Percentiles rank a stretch among this genome's conserved stretches.
These are phyloP conservation scores for Blastobotrys serpentis DNA, from an alignment of 1,139 yeast genomes.

Conservation along the genomic window DNA sequence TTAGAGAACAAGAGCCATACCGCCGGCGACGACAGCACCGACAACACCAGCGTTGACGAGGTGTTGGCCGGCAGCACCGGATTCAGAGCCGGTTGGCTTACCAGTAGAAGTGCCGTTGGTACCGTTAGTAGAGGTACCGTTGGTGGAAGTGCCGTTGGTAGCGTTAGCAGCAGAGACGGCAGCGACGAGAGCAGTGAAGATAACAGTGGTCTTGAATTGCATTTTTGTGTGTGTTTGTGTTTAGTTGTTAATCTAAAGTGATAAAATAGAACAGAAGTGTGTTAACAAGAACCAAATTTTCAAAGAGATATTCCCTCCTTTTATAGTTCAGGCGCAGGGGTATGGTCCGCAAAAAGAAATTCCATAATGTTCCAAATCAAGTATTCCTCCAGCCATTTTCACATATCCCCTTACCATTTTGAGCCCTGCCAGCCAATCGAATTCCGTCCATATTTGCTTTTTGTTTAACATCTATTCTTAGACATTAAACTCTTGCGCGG, in stretches of 20 bases:
- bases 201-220: slow-evolving; percentile 60
- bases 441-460: background rate
- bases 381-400: slow-evolving; percentile 3
- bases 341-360: slow-evolving; percentile 4
- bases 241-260: background rate
- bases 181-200: slow-evolving; percentile 47
- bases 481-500: background rate
- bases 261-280: slow-evolving; percentile 15
- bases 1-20: slow-evolving; percentile 67
- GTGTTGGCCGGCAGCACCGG: slow-evolving; percentile 56
- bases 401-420: background rate
- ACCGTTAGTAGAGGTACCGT: slow-evolving; percentile 24
- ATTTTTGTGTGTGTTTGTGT: slow-evolving; percentile 35
- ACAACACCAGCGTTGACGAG: slow-evolving; percentile 59
- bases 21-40: slow-evolving; percentile 76
- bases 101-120: slow-evolving; percentile 37
- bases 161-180: slow-evolving; percentile 46
- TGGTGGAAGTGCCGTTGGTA: slow-evolving; percentile 29
- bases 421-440: background rate
- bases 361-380: slow-evolving; percentile 3
- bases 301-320: slow-evolving; percentile 14
- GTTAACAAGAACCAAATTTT: too few relatives aligned
- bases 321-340: slow-evolving; percentile 12
- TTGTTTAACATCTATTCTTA: background rate
- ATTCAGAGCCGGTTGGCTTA: slow-evolving; percentile 44